Evolutionary conservation across 768 basidiomycete genomes (phyloP).

Genomic region (Termitomyces sp.): DNA sequence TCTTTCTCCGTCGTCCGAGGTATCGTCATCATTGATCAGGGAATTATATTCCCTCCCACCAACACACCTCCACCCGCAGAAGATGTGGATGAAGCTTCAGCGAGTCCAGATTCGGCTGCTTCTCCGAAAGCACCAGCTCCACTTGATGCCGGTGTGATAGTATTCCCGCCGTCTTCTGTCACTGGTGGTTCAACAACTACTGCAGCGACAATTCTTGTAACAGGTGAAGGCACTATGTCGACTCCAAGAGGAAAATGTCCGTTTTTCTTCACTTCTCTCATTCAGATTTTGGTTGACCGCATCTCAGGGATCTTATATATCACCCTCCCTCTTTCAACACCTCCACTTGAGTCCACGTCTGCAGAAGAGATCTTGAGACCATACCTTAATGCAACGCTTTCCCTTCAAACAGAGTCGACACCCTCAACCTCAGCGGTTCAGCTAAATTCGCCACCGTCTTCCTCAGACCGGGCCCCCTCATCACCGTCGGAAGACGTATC

Average conservation of each 20-base stretch:
- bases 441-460: not conserved
- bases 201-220: conserved; percentile 61
- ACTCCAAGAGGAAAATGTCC: conserved; percentile 72
- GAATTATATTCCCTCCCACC: conserved; percentile 25
- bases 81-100: conserved; percentile 21
- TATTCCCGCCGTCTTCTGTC: conserved; percentile 72
- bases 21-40: conserved; percentile 36
- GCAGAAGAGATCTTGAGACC: conserved; percentile 47
- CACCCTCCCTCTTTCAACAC: conserved; percentile 41
- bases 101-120: conserved; percentile 16
- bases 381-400: conserved; percentile 52
- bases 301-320: conserved; percentile 59
- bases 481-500: conserved; percentile 12
- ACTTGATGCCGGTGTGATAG: conserved; percentile 64
- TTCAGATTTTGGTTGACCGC: conserved; percentile 3
- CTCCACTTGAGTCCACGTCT: conserved; percentile 16
- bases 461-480: conserved; percentile 13
- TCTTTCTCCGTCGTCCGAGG: conserved; percentile 24
- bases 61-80: conserved; percentile 5
- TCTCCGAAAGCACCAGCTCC: conserved; percentile 15
- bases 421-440: not conserved
- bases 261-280: conserved; percentile 22
- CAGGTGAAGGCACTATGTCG: conserved; percentile 72
- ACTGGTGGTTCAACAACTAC: conserved; percentile 43
- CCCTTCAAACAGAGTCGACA: conserved; percentile 18